Evolutionary conservation across 352 stramenopile species (phyloP), one percentile per base, ranked within the genome.

Genomic region (Peronosclerospora sorghi): DNA sequence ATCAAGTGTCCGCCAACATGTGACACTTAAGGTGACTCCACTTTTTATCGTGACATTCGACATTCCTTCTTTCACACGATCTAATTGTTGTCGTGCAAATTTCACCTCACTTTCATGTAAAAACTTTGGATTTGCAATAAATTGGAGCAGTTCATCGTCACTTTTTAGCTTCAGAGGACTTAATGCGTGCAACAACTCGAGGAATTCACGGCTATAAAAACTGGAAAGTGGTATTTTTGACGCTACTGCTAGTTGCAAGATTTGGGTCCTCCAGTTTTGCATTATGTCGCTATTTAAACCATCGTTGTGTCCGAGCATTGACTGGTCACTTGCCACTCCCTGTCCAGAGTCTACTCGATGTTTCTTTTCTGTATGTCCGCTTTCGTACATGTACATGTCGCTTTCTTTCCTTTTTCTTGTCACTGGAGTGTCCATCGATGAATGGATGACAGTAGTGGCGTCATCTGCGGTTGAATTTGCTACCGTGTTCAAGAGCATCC

Each of bases 21-120:
- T 77, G 29, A 88, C 42, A 40, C 78, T 91, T 17, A 91, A 51
- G 21, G 72, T 88, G 19, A 91, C 68, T 0, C 74, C 76, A 32
- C 73, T 73, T 35, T 87, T 91, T 54, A 86, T 79, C 5, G 68
- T 86, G 35, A 73, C 86, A 37, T 90, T 85, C 12, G 80, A 57
- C 71, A 81, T 87, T 10, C 71, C 73, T 68, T 91, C 73, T 34
- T 88, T 86, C 18, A 91, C 68, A 14, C 73, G 77, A 21, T 86
- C 69, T 9, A 87, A 48, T 48, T 91, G 78, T n/a, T 53, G 41
- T 1, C 21, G 36, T 0, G 68, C 73, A 2, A 91, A 37, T 3
- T 54, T 59, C 0, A 36, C 23, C 2, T 68, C 67, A 0, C 45
- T 66, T 7, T 78, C 62, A 17, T 61, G 32, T 1, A 86, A 32